Evolutionary conservation across 306 rosid species (phyloP), one percentile per base, ranked within the genome.

Genomic region (Chamaecrista fasciculata): DNA sequence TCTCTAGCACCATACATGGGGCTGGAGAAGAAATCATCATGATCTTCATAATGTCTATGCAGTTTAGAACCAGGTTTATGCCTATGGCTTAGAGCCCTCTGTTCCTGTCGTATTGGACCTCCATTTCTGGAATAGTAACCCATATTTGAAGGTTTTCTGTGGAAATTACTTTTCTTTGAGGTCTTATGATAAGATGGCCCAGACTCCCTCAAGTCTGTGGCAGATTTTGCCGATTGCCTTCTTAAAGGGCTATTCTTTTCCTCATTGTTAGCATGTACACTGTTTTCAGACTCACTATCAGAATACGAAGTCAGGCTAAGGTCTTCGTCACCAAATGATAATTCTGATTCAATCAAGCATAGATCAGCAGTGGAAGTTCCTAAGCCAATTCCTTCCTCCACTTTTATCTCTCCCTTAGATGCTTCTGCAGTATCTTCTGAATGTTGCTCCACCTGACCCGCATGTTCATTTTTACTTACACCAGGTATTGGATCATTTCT

Each of bases 251-350:
- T 59, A 19, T 19, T 59, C 64, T 33, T 75, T 42, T 66, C 77
- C 72, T 80, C 86, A 37, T 40, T 56, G 78, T 79, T 66, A 53
- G 52, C 75, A 75, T 53, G 78, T 57, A 73, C 73, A 70, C 83
- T 67, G 50, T 83, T 73, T 63, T 53, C 93, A 64, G 83, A 85
- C 78, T 85, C 93, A 77, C 76, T 77, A 50, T 49, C 89, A 73
- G 75, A 71, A 76, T 82, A 89, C 69, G 92, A 84, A 60, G 89
- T 73, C 80, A 85, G 81, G 79, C 85, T 85, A 70, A 75, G 83
- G 43, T 83, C 84, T 29, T 73, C 83, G 80, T 85, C 91, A 43
- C 80, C 84, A 64, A 85, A 79, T 60, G 84, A 85, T 72, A 87
- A 56, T 71, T 81, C 89, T 64, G 91, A 63, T 62, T 85, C 91